Base-by-base conservation (phyloP, 2,329 filamentous ascomycete genomes). In the Pseudogymnoascus sp. region DNA sequence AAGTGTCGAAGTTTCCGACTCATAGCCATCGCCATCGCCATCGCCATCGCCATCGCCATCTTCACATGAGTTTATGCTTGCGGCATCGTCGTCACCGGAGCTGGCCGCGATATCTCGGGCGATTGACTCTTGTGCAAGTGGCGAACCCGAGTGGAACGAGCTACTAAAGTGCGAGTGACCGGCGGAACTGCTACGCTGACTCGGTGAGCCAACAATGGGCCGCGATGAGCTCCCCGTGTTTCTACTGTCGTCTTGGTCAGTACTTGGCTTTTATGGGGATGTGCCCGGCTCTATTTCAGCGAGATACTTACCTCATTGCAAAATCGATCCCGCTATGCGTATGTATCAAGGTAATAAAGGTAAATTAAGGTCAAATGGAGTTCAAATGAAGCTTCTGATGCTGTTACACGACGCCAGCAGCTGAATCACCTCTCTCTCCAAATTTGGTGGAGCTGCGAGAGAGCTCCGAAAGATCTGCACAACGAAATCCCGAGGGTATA, bases 51-150 rank as follows among this genome's bases (percentile, higher is more conserved):
- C 74, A 16, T 70, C 69, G 9, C 75, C 75, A 47, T 77, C 74
- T 4, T 72, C 70, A n/a, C 57, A 25, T 5, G 37, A n/a, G 4
- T 73, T 73, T 11, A 73, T 72, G 25, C 70, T 70, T 58, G 76
- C 71, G 59, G 74, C 75, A 38, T 83, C 82, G 59, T 83, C 79
- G 34, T 85, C 83, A 3, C 81, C 79, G 63, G 83, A 87, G 16
- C 28, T 43, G 58, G 83, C 82, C 35, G 84, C 85, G 6, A 90
- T 75, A 70, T 91, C 87, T 37, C 82, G 78, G 6, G 85, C 85
- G 62, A 91, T 77, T 34, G 83, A 81, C 30, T 82, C 81, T 64
- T 88, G 83, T 1, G 85, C 87, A 57, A 88, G 77, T 20, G 86
- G 85, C n/a, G 87, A 87, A 28, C 78, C 76, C 20, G 83, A 79